These are phyloP conservation scores for Spathaspora sp. DNA, from an alignment of 1,139 yeast species.

Conservation along the genomic window DNA sequence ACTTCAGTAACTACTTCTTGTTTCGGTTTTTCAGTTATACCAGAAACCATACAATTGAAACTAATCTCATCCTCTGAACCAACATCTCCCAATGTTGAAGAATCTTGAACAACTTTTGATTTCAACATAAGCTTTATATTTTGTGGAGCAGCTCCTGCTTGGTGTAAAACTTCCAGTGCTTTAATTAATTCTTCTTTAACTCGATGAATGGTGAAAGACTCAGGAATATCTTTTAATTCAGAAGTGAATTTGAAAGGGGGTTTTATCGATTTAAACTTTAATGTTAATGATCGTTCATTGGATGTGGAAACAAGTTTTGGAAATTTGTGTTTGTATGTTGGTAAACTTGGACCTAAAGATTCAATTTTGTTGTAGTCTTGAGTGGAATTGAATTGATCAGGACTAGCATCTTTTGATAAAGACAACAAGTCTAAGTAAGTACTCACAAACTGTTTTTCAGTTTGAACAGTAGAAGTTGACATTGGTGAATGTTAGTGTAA, in stretches of 20 bases:
- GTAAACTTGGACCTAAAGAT: conserved; percentile 45
- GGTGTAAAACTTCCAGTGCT: conserved; percentile 21
- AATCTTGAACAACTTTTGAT: conserved; percentile 46
- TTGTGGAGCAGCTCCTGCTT: conserved; percentile 25
- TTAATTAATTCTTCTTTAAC: conserved; percentile 34
- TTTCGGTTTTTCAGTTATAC: conserved; percentile 16
- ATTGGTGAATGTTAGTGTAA: conserved; percentile 5
- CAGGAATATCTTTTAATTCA: conserved; percentile 23
- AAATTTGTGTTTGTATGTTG: conserved; percentile 27
- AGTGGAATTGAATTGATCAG: conserved; percentile 30
- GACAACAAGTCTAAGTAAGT: conserved; percentile 36
- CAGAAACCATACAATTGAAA: conserved; percentile 40
- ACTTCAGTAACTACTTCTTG: neutral
- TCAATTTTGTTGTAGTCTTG: conserved; percentile 31
- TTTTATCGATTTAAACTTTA: conserved; percentile 42
- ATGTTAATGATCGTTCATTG: conserved; percentile 11
- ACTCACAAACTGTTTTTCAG: conserved; percentile 28
- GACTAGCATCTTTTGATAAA: conserved; percentile 25
- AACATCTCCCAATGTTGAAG: conserved; percentile 22
- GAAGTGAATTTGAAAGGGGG: conserved; percentile 43
- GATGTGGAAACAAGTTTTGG: conserved; percentile 20
- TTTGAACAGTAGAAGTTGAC: conserved; percentile 9
- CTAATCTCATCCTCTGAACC: conserved; percentile 21
- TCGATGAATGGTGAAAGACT: conserved; percentile 31
- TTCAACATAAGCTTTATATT: conserved; percentile 41